Conservation (phyloP, 139 green algal species). For the Bryopsis sp. region DNA sequence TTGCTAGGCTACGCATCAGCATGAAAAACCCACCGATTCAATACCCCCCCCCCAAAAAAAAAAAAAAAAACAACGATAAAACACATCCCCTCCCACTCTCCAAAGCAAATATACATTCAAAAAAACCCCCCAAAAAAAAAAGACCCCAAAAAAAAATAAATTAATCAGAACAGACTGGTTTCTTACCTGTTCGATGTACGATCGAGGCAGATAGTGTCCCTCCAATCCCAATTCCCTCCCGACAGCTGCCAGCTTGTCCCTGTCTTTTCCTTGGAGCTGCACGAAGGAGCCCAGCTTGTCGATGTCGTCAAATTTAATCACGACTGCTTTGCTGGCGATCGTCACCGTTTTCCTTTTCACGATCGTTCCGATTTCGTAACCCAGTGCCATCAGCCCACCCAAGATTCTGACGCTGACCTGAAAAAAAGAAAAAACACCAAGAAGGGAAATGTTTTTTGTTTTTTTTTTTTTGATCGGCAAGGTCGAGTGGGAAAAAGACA, state of each 20-base stretch:
- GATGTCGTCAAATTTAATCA: constrained; percentile 80
- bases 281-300: constrained; percentile 34
- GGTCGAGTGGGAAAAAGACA: background rate
- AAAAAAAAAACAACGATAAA: too few relatives aligned
- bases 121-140: background rate
- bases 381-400: constrained; percentile 93
- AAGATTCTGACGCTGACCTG: constrained; percentile 79
- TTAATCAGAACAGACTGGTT: background rate
- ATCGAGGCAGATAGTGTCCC: constrained; percentile 72
- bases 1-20: background rate
- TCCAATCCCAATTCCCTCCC: constrained; percentile 67
- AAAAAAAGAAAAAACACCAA: background rate
- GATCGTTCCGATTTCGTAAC: constrained; percentile 92
- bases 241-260: constrained; percentile 48
- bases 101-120: background rate
- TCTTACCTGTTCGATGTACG: constrained; percentile 88
- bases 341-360: constrained; percentile 64
- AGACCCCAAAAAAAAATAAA: background rate
- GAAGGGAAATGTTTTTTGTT: too few relatives aligned
- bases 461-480: background rate
- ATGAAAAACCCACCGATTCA: background rate
- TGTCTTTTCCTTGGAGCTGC: constrained; percentile 47
- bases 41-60: too few relatives aligned
- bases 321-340: constrained; percentile 25
- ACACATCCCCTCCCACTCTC: background rate